Evolutionary conservation across 179 eudicot genomes (phyloP).

Genomic region (Corrigiola litoralis): DNA sequence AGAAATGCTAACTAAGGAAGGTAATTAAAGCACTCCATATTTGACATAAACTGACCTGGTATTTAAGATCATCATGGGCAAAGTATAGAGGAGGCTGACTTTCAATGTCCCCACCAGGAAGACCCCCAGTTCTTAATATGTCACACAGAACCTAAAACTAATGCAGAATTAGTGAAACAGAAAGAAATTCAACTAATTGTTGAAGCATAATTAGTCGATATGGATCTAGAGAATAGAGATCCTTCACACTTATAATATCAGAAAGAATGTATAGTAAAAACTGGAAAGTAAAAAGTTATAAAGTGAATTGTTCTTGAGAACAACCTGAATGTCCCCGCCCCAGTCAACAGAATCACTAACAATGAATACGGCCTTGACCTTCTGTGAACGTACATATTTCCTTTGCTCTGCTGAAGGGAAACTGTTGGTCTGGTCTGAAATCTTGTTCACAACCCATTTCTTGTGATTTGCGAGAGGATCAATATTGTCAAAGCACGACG

Average conservation of each 20-base stretch:
- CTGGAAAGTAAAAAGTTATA: neutral
- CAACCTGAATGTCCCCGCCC: conserved; percentile 96
- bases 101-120: conserved; percentile 70
- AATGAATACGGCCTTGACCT: conserved; percentile 70
- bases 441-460: conserved; percentile 42
- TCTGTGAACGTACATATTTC: conserved; percentile 46
- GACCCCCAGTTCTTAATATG: conserved; percentile 88
- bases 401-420: conserved; percentile 16
- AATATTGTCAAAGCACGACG: conserved; percentile 80
- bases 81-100: conserved; percentile 78
- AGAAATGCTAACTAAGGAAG: neutral
- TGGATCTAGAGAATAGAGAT: too few relatives aligned
- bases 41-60: conserved; percentile 55
- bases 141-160: conserved; percentile 85
- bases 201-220: too few relatives aligned
- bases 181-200: too few relatives aligned
- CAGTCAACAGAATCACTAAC: conserved; percentile 96
- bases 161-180: conserved; percentile 9
- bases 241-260: too few relatives aligned
- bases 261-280: neutral
- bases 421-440: conserved; percentile 22
- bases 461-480: conserved; percentile 83
- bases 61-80: conserved; percentile 90
- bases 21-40: neutral
- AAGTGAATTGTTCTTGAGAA: neutral